Percentiles rank a stretch among this genome's conserved stretches.
These are phyloP conservation scores for Penicillium desertorum DNA, from an alignment of 495 filamentous ascomycete species.

Conservation along the genomic window DNA sequence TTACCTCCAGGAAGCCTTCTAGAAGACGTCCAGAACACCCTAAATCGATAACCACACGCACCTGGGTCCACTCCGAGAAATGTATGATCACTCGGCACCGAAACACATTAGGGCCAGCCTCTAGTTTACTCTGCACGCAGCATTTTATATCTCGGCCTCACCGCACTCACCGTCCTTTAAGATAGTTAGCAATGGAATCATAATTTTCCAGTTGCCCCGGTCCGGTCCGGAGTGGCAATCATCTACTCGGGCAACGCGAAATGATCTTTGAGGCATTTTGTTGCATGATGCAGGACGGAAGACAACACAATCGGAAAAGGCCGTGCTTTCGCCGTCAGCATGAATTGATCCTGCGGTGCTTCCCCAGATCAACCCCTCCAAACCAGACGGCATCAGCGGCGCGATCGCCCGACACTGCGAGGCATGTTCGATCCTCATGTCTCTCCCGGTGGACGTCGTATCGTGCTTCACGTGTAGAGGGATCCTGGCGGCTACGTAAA, in stretches of 20 bases:
- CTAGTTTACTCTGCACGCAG: slow-evolving; percentile 16
- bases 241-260: neutral
- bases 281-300: slow-evolving; percentile 9
- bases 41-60: slow-evolving; percentile 20
- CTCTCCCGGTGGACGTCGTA: neutral
- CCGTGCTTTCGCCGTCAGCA: slow-evolving; percentile 10
- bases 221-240: neutral
- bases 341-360: neutral
- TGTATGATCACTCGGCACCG: slow-evolving; percentile 7
- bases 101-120: slow-evolving; percentile 2
- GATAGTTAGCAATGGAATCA: slow-evolving; percentile 12
- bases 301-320: neutral
- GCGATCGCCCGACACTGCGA: slow-evolving; percentile 20
- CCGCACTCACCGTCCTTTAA: slow-evolving; percentile 14
- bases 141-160: slow-evolving; percentile 2
- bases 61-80: slow-evolving; percentile 13
- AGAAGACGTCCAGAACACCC: slow-evolving; percentile 28
- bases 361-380: slow-evolving; percentile 16
- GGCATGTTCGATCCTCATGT: neutral
- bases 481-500: neutral
- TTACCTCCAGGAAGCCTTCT: slow-evolving; percentile 19
- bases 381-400: slow-evolving; percentile 27
- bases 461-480: slow-evolving; percentile 7
- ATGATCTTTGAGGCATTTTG: slow-evolving; percentile 28
- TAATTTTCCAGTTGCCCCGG: slow-evolving; percentile 12